A percentile compares a stretch with the other conserved stretches of the same genome.
These are phyloP conservation scores for Polysphondylium violaceum DNA, from an alignment of 78 protist species.

Conservation along the genomic window DNA sequence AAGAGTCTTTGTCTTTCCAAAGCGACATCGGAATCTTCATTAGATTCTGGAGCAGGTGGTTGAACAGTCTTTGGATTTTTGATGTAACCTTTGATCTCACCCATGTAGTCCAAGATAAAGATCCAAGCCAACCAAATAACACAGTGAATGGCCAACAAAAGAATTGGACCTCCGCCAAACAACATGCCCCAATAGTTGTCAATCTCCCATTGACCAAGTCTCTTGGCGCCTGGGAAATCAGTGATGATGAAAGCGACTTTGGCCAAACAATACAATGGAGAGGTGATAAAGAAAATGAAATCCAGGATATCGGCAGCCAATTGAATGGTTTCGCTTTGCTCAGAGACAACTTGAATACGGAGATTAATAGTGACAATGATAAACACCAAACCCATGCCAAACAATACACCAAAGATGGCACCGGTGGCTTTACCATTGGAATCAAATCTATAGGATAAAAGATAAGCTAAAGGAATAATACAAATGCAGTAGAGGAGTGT, in stretches of 20 bases:
- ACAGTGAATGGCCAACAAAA: neutral
- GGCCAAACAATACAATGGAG: constrained; percentile 26
- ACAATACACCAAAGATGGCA: constrained; percentile 4
- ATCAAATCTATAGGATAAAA: constrained; percentile 6
- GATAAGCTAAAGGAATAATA: constrained; percentile 10
- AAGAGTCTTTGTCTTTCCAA: constrained; percentile 12
- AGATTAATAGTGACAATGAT: neutral
- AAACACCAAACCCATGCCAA: constrained; percentile 9
- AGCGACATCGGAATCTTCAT: constrained; percentile 41
- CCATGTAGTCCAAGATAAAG: constrained; percentile 4
- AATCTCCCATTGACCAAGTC: neutral
- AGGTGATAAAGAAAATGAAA: neutral
- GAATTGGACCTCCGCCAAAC: neutral
- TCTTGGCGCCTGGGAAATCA: constrained; percentile 28
- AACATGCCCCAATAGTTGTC: constrained; percentile 21
- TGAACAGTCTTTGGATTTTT: neutral
- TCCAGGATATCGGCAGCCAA: neutral
- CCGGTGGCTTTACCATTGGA: constrained; percentile 33
- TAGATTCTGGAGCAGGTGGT: constrained; percentile 28
- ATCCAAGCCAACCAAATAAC: constrained; percentile 33
- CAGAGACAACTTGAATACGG: neutral
- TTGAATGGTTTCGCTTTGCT: neutral
- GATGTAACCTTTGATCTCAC: constrained; percentile 13
- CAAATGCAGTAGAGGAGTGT: neutral
- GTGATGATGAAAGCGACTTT: neutral